Percentiles rank a stretch among this genome's conserved stretches.
Conservation (phyloP, 1,284 basidiomycete genomes). For the Porodaedalea pini region DNA sequence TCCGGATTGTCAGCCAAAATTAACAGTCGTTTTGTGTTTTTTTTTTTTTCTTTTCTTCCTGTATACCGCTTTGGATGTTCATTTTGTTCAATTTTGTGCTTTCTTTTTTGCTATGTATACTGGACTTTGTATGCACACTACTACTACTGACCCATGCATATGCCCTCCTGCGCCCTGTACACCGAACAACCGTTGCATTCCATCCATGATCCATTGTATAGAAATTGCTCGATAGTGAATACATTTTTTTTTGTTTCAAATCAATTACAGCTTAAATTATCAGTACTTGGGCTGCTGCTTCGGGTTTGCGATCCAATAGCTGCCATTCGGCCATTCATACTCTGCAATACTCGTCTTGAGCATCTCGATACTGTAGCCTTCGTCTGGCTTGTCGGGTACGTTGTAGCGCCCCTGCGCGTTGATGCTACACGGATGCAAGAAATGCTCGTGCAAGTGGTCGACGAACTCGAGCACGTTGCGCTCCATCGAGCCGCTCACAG, state of each 20-base stretch:
- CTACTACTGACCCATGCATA: neutral
- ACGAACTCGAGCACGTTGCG: constrained; percentile 89
- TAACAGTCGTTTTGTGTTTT: neutral
- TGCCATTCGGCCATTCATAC: constrained; percentile 72
- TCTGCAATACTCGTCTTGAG: constrained; percentile 65
- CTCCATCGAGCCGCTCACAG: constrained; percentile 87
- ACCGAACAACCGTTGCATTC: neutral
- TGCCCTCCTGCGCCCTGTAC: neutral
- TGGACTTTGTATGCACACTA: too few species aligned
- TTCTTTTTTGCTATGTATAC: too few species aligned
- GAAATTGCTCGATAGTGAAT: neutral
- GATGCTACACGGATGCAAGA: constrained; percentile 85
- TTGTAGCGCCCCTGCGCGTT: constrained; percentile 85
- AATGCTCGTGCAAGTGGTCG: constrained; percentile 93
- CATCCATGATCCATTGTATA: neutral
- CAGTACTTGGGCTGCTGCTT: constrained; percentile 2
- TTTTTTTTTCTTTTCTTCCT: neutral
- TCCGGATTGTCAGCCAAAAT: constrained; percentile 8
- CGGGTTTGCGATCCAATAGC: constrained; percentile 55
- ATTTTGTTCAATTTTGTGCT: neutral
- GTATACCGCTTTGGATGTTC: neutral
- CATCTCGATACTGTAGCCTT: constrained; percentile 84
- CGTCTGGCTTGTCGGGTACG: constrained; percentile 59
- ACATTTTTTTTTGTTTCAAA: neutral
- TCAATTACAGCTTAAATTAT: too few species aligned